Base-by-base conservation (phyloP, 108 stramenopile genomes). In the Conticribra guillardii region DNA sequence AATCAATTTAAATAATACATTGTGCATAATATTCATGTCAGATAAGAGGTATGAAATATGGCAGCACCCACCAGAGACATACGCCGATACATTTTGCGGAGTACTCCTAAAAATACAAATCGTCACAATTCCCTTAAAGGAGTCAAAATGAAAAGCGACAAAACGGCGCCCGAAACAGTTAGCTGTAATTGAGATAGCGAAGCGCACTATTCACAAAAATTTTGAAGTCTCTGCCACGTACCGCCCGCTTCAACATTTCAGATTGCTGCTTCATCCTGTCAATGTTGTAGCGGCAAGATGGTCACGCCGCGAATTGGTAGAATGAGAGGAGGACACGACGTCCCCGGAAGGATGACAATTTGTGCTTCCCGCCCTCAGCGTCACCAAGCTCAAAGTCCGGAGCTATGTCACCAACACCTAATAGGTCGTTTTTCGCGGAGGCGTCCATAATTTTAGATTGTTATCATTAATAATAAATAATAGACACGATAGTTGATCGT, bases 361-460 rank as follows among this genome's bases (percentile, higher is more conserved):
- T 61, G 37, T 61, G 60, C 34, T 34, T 18, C 17, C 4, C 15
- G 32, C 60, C 60, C 2, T 41, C 37, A 0, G n/a, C 21, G 24
- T 61, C 60, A n/a, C 5, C n/a, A 0, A 61, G 60, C 3, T 61
- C 60, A 46, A 61, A 61, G 17, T 61, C 60, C 5, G 60, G 60
- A 4, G 60, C 60, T 7, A 34, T 32, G 17, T 61, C 60, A 22
- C 60, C 60, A 24, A 46, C 30, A 56, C 11, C 54, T 0, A 56
- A n/a, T n/a, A n/a, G n/a, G n/a, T n/a, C n/a, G n/a, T n/a, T n/a
- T n/a, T n/a, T n/a, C n/a, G n/a, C n/a, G n/a, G n/a, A n/a, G n/a
- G n/a, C n/a, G n/a, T n/a, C n/a, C n/a, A n/a, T n/a, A n/a, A n/a
- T n/a, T n/a, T n/a, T n/a, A n/a, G n/a, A n/a, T n/a, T n/a, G n/a